phyloP scores from a whole-genome alignment of 768 basidiomycete genomes.

The Trametes punicea region DNA sequence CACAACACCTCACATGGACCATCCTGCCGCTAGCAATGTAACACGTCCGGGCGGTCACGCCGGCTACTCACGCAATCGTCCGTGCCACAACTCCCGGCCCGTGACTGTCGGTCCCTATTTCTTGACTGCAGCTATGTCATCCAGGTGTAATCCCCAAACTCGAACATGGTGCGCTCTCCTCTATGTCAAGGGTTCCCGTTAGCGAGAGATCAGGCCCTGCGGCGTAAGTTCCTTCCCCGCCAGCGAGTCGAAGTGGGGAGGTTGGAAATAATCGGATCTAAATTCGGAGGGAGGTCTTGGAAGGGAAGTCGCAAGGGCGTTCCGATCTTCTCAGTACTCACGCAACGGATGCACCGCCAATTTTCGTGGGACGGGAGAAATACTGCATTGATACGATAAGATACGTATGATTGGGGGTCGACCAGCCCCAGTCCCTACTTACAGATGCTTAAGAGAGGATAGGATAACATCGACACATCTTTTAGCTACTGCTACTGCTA shows the following conservation, averaged over 20 bases:
- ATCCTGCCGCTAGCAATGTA: no score
- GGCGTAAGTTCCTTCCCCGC: no score
- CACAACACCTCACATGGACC: no score
- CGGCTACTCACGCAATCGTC: no score
- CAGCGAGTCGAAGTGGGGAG: no score
- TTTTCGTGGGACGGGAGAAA: neutral
- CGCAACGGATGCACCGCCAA: neutral
- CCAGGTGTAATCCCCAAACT: no score
- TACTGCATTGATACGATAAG: slow-evolving; percentile 17
- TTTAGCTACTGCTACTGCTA: slow-evolving; percentile 20
- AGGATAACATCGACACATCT: slow-evolving; percentile 22
- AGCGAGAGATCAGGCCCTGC: no score
- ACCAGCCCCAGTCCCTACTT: slow-evolving; percentile 19
- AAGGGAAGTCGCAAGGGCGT: neutral
- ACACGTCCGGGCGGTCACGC: no score
- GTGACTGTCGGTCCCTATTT: no score
- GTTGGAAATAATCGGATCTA: no score
- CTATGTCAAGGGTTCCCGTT: neutral
- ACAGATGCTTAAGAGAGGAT: slow-evolving; percentile 18
- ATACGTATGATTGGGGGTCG: slow-evolving; percentile 20
- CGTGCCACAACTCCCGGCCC: no score
- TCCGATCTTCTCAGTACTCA: neutral
- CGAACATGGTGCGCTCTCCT: neutral
- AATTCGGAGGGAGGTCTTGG: neutral
- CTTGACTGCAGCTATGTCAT: no score